Evolutionary conservation across 164 flowering plant genomes (phyloP), one percentile per base, ranked within the genome.

Genomic region (Piper longum): DNA sequence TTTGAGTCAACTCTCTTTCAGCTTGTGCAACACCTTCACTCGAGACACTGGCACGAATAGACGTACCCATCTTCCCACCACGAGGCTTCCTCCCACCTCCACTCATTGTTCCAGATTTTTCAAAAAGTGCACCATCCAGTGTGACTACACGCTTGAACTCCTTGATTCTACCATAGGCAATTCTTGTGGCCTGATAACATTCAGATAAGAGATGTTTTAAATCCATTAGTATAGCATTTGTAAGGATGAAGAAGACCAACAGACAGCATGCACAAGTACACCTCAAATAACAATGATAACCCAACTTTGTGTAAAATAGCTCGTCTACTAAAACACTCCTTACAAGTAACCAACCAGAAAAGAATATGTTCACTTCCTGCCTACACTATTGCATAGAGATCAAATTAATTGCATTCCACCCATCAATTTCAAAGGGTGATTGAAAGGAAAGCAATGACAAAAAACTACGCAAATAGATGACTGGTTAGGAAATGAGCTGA

Each of bases 71-170:
- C 74, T 82, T 91, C 62, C 99, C 99, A 71, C 97, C 97, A 56
- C 93, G 88, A 41, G 96, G 97, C 75, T 79, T 91, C 69, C 75
- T 64, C 19, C 99, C 97, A 4, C 99, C 99, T 64, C 99, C 99
- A 77, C 85, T 88, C 97, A 95, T 95, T 3, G 99, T 95, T 56
- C 99, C 99, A 56, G 95, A 82, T 74, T 83, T 89, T 69, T 91
- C 97, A 76, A 91, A 84, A 43, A 95, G 82, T 18, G 91, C 85
- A 69, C 99, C 99, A 65, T 95, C 93, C 71, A 95, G 74, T 64
- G 99, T 87, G 51, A 95, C 99, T 14, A 91, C 96, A 56, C 96
- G 89, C 52, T 89, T 63, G 65, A 86, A 89, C 19, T 89, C 97
- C 62, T 56, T 80, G 71, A 74, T 81, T 62, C 78, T 78, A 45